Percentiles rank a stretch among this genome's conserved stretches.
Evolutionary conservation across 176 grass and related monocot species (phyloP).

Genomic region (Olyra latifolia): DNA sequence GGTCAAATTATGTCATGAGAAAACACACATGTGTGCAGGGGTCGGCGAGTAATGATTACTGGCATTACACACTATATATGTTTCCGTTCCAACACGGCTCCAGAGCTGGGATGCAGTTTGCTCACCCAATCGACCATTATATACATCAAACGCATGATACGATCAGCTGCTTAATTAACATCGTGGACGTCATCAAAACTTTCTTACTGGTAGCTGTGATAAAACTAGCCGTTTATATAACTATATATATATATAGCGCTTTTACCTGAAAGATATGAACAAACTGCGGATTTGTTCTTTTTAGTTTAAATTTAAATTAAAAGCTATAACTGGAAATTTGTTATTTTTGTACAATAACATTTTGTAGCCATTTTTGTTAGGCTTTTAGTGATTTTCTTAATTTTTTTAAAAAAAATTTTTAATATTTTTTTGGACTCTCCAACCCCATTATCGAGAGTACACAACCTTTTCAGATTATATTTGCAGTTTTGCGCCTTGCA

Average conservation of each 20-base stretch:
- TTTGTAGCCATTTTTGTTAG: too few species aligned
- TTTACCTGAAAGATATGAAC: not conserved
- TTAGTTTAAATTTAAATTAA: too few species aligned
- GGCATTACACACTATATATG: not conserved
- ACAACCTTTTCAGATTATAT: too few species aligned
- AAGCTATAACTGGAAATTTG: too few species aligned
- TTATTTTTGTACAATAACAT: too few species aligned
- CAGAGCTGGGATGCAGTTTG: not conserved
- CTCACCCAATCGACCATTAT: not conserved
- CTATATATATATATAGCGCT: too few species aligned
- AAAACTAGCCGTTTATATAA: not conserved
- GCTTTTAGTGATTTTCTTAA: too few species aligned
- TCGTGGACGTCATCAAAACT: not conserved
- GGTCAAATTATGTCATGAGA: not conserved
- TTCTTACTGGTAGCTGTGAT: not conserved
- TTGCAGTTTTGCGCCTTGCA: too few species aligned
- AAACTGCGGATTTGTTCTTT: too few species aligned
- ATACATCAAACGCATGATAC: not conserved
- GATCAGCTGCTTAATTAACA: not conserved
- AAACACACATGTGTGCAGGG: conserved; percentile 2
- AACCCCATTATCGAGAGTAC: too few species aligned
- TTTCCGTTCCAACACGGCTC: not conserved
- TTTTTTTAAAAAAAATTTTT: too few species aligned
- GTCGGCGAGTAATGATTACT: not conserved
- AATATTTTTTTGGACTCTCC: too few species aligned